A percentile compares a stretch with the other conserved stretches of the same genome.
Evolutionary conservation across 2,329 filamentous ascomycete species (phyloP).

Genomic region (Penicillium hordei): DNA sequence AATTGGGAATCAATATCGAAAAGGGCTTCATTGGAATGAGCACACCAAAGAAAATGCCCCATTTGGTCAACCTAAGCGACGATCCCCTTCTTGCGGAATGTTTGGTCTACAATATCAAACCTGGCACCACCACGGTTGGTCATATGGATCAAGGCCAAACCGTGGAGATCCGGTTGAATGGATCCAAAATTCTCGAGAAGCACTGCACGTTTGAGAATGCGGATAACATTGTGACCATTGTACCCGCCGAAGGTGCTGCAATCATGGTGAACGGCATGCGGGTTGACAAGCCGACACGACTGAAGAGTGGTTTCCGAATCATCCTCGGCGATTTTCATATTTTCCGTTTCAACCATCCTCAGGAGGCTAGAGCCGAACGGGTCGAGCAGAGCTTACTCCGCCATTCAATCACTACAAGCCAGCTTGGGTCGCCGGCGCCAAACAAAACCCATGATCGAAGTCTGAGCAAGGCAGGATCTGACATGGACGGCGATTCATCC

Average conservation of each 20-base stretch:
- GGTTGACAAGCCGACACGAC: constrained; percentile 77
- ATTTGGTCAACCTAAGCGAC: constrained; percentile 96
- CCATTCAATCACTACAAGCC: constrained; percentile 69
- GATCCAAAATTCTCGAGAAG: constrained; percentile 85
- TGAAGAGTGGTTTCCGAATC: constrained; percentile 90
- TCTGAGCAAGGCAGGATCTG: constrained; percentile 76
- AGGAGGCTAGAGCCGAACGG: constrained; percentile 89
- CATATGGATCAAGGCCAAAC: constrained; percentile 83
- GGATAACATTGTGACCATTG: constrained; percentile 87
- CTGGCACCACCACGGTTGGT: constrained; percentile 88
- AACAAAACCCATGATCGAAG: constrained; percentile 71
- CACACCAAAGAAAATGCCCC: constrained; percentile 98
- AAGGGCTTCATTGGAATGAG: constrained; percentile 95
- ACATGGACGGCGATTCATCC: constrained; percentile 69
- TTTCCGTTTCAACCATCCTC: constrained; percentile 95
- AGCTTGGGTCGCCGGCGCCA: constrained; percentile 65
- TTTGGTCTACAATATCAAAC: constrained; percentile 96
- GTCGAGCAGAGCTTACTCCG: constrained; percentile 84
- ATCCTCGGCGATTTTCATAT: constrained; percentile 99
- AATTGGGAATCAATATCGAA: constrained; percentile 97
- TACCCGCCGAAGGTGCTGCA: constrained; percentile 85
- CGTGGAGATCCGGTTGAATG: constrained; percentile 89
- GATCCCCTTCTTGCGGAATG: constrained; percentile 92
- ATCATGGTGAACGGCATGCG: constrained; percentile 98
- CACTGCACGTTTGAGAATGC: constrained; percentile 94